Base-by-base conservation (phyloP, 2,329 filamentous ascomycete genomes). In the Fusarium sp. region DNA sequence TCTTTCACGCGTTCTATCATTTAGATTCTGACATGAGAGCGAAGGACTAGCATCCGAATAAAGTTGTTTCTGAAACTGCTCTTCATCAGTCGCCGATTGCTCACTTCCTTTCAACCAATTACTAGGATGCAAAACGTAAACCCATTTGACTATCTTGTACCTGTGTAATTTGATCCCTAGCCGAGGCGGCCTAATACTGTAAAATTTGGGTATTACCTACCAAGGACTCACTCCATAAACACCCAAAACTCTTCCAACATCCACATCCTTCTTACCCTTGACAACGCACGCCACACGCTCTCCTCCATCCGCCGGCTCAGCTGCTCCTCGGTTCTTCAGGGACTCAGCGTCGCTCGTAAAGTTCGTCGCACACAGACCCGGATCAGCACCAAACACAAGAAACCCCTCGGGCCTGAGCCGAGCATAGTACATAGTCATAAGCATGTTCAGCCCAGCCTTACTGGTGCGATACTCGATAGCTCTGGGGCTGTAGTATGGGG, bases 401-500 rank as follows among this genome's bases (percentile, higher is more conserved):
- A 65, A 40, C 1, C 61, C 54, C 4, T 65, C 62, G 7, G 43
- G 3, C 1, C 28, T 38, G 1, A 65, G 61, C 4, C 62, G 54
- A 9, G 28, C 40, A 2, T 42, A 21, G 4, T 65, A 65, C 26
- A 61, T 53, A 0, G 38, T 0, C 61, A 65, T 65, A 0, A 65
- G 44, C 62, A 65, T 65, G 9, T 65, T 65, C 28, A 65, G 11
- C 0, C 61, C 62, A 15, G 62, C 62, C 4, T 65, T 65, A 5
- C 62, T 42, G 4, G 54, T 15, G 5, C 62, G 47, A 13, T 65
- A 65, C 39, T 65, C 61, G 0, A 8, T 17, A 1, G 40, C 62
- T 7, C 19, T 6, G 1, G 33, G 33, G 11, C 4, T 40, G 34
- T 60, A 38, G 5, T 54, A 46, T 1, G 47, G 61, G 0, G 61